These are phyloP conservation scores for Neotropicomus parvogracilis DNA, from an alignment of 1,284 basidiomycete genomes.

Conservation along the genomic window DNA sequence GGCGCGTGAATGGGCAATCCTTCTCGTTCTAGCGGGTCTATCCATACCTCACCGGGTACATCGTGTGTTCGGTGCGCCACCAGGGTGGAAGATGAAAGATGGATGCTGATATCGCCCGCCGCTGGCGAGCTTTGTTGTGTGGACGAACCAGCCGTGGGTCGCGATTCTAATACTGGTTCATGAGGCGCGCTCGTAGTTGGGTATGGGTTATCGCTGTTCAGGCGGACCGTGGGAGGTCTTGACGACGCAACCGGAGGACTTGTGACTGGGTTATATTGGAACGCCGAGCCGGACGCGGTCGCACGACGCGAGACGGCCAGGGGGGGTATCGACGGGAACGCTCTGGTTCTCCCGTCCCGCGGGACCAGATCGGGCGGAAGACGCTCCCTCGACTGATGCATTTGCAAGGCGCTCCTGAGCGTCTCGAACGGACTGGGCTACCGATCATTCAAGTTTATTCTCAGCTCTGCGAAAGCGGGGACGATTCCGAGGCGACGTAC, in stretches of 20 bases:
- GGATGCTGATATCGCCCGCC: background rate
- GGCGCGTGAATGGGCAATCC: constrained; percentile 37
- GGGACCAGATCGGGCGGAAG: constrained; percentile 12
- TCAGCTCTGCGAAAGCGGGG: constrained; percentile 5
- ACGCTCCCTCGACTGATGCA: constrained; percentile 30
- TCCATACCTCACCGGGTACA: constrained; percentile 41
- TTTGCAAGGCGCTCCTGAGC: constrained; percentile 44
- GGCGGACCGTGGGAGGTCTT: background rate
- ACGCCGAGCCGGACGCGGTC: background rate
- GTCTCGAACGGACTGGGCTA: constrained; percentile 52
- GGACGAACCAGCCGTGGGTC: constrained; percentile 4
- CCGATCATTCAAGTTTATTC: too few species aligned
- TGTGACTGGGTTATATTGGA: constrained; percentile 2
- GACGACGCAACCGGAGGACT: background rate
- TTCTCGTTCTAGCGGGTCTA: constrained; percentile 40
- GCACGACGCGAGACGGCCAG: constrained; percentile 1
- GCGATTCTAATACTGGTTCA: constrained; percentile 1
- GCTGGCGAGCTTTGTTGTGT: constrained; percentile 5
- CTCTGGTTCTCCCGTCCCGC: background rate
- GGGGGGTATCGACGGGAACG: constrained; percentile 1
- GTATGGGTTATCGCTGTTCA: constrained; percentile 25
- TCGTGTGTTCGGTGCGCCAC: constrained; percentile 28
- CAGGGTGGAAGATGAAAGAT: constrained; percentile 17
- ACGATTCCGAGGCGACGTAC: constrained; percentile 30
- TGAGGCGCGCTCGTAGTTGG: constrained; percentile 1